phyloP scores from a whole-genome alignment of 768 basidiomycete species.

The Gelatoporia subvermispora region DNA sequence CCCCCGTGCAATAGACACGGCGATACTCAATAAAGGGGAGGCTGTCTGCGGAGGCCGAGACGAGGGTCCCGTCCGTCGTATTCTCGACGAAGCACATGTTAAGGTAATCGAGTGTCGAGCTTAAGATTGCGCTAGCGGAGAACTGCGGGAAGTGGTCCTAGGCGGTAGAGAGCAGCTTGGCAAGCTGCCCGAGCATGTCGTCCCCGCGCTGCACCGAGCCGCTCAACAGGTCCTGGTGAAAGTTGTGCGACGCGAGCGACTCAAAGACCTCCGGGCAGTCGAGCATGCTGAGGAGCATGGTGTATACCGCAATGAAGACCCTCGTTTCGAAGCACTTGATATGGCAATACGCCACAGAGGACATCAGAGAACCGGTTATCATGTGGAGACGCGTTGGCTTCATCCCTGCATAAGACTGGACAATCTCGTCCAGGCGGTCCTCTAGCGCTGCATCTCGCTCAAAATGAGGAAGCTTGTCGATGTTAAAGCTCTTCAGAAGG shows the following conservation, averaged over 20 bases:
- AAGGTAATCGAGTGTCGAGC: neutral
- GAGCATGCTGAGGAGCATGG: neutral
- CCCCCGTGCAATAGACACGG: slow-evolving; percentile 23
- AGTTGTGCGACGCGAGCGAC: neutral
- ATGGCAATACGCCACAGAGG: neutral
- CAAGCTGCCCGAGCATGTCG: neutral
- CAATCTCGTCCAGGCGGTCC: neutral
- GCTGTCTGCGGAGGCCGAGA: no score
- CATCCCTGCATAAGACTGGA: neutral
- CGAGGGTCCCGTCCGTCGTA: neutral
- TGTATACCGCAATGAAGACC: neutral
- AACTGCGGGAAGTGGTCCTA: neutral
- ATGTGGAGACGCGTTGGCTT: neutral
- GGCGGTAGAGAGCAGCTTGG: neutral
- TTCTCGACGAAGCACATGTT: slow-evolving; percentile 1
- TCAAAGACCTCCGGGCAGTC: neutral
- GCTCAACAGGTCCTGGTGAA: neutral
- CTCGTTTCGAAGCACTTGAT: neutral
- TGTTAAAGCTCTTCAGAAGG: no score
- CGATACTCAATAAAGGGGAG: slow-evolving; percentile 23
- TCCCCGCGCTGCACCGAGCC: neutral
- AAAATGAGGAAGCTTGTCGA: no score
- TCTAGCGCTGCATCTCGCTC: no score
- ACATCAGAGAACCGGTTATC: neutral
- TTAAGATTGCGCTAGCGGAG: neutral